Evolutionary conservation across 2,329 filamentous ascomycete species (phyloP).

Genomic region (Pseudopithomyces maydicus): DNA sequence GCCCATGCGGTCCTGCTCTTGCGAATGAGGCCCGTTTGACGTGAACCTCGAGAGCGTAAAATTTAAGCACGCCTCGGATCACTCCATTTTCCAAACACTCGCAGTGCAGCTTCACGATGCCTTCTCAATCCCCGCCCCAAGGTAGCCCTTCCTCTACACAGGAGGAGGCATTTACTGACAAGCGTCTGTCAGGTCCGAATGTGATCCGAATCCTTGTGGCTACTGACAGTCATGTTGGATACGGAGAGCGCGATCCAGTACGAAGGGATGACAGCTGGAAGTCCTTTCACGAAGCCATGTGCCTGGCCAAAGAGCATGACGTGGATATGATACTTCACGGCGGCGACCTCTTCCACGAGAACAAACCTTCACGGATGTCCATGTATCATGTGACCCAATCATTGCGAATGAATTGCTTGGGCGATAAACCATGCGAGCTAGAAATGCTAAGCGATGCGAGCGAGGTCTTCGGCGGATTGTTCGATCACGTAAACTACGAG

Average conservation of each 20-base stretch:
- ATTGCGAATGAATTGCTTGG: constrained; percentile 88
- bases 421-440: constrained; percentile 92
- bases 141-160: constrained; percentile 18
- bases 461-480: constrained; percentile 84
- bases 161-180: constrained; percentile 12
- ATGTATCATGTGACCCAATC: constrained; percentile 98
- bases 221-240: constrained; percentile 98
- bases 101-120: constrained; percentile 21
- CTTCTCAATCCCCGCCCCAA: constrained; percentile 31
- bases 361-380: constrained; percentile 92
- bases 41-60: too few species aligned
- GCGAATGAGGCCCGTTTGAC: neutral
- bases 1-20: neutral
- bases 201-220: constrained; percentile 93
- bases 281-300: constrained; percentile 95
- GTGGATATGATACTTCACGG: constrained; percentile 97
- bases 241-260: constrained; percentile 88
- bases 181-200: constrained; percentile 62
- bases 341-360: constrained; percentile 96
- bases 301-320: constrained; percentile 81
- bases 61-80: neutral
- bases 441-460: constrained; percentile 93
- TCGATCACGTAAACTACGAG: constrained; percentile 96
- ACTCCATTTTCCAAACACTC: neutral
- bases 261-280: constrained; percentile 98